Conservation (phyloP, 768 basidiomycete genomes). For the Leucosporidium scottii region DNA sequence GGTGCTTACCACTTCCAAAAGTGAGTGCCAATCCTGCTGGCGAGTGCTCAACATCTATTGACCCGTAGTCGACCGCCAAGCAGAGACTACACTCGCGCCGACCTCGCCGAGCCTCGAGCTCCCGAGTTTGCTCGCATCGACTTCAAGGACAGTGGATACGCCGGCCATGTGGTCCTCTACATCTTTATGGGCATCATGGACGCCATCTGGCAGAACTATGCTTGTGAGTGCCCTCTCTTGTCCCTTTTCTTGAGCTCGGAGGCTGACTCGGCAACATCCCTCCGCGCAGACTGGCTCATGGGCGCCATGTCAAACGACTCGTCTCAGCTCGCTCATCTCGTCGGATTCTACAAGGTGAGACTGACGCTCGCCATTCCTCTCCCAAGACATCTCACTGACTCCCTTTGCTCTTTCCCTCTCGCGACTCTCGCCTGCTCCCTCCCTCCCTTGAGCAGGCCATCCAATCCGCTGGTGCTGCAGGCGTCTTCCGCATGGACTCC, state of each 20-base stretch:
- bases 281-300: constrained; percentile 14
- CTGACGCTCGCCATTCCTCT: too few species aligned
- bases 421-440: neutral
- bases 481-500: constrained; percentile 28
- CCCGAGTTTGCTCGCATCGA: constrained; percentile 51
- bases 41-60: too few species aligned
- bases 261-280: too few species aligned
- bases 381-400: too few species aligned
- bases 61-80: neutral
- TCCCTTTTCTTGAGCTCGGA: too few species aligned
- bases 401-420: neutral
- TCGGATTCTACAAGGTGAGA: constrained; percentile 51
- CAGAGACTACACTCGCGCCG: constrained; percentile 57
- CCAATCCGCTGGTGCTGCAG: constrained; percentile 35
- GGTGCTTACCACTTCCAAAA: constrained; percentile 59
- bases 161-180: constrained; percentile 51
- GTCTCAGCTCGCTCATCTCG: constrained; percentile 67
- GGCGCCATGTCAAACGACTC: constrained; percentile 80
- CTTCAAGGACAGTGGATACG: constrained; percentile 53
- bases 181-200: constrained; percentile 62
- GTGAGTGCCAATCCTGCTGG: constrained; percentile 43
- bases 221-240: neutral
- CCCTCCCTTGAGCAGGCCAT: constrained; percentile 1
- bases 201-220: constrained; percentile 68
- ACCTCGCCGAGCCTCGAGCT: constrained; percentile 39